A percentile compares a stretch with the other conserved stretches of the same genome.
Conservation (phyloP, 306 rosid genomes). For the Castanospermum australe region DNA sequence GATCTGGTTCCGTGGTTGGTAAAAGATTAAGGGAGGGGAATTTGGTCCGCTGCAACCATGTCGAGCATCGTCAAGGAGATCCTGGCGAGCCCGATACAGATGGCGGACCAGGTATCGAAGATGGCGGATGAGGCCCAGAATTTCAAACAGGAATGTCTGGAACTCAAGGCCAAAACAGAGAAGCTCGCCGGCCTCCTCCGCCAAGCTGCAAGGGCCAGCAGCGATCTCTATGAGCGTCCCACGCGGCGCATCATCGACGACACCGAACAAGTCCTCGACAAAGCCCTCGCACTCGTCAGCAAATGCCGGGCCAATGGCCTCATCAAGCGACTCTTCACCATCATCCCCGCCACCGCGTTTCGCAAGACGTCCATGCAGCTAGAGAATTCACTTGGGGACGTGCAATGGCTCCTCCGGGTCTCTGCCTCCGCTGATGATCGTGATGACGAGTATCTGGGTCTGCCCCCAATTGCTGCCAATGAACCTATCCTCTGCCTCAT, state of each 20-base stretch:
- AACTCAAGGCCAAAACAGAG: conserved; percentile 54
- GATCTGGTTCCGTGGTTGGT: too few relatives aligned
- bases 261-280: conserved; percentile 59
- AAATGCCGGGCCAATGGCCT: conserved; percentile 57
- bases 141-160: conserved; percentile 50
- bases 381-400: conserved; percentile 60
- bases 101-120: conserved; percentile 63
- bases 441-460: conserved; percentile 51
- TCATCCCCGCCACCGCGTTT: conserved; percentile 52
- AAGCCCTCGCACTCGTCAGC: conserved; percentile 42
- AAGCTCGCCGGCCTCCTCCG: conserved; percentile 58
- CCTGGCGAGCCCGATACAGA: conserved; percentile 67
- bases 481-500: conserved; percentile 59
- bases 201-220: conserved; percentile 58
- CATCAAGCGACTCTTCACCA: conserved; percentile 61
- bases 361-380: conserved; percentile 46
- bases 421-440: conserved; percentile 50
- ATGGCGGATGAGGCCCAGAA: conserved; percentile 52
- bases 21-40: background rate
- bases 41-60: conserved; percentile 36
- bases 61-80: conserved; percentile 66
- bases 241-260: conserved; percentile 68
- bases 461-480: conserved; percentile 62
- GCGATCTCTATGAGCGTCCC: conserved; percentile 67
- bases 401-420: conserved; percentile 64